These are phyloP conservation scores for Colletotrichum trifolii DNA, from an alignment of 2,329 filamentous ascomycete species.

Conservation along the genomic window DNA sequence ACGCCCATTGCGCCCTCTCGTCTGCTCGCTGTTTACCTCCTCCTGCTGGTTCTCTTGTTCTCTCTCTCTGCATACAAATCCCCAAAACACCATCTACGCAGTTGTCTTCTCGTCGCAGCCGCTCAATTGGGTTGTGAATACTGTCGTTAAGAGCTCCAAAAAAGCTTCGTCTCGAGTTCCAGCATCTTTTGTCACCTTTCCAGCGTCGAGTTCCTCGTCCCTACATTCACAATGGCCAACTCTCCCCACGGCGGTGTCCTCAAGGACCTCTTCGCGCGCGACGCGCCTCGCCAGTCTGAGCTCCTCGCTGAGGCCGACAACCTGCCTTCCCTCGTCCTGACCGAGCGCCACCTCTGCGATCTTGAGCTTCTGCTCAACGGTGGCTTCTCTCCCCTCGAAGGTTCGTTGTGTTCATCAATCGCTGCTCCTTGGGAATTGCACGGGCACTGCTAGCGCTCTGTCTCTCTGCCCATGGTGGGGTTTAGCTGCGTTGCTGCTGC, in stretches of 20 bases:
- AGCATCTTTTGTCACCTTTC: neutral
- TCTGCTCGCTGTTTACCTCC: neutral
- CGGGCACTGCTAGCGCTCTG: neutral
- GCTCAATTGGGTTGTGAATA: conserved; percentile 29
- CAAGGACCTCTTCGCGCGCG: conserved; percentile 96
- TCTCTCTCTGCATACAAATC: conserved; percentile 10
- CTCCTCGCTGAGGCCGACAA: conserved; percentile 86
- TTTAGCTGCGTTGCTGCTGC: conserved; percentile 15
- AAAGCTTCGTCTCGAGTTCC: conserved; percentile 6
- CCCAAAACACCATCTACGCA: neutral
- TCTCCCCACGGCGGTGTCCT: conserved; percentile 90
- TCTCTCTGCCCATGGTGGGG: conserved; percentile 33
- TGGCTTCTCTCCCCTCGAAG: conserved; percentile 97
- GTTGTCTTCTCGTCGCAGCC: neutral
- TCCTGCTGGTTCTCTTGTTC: conserved; percentile 10
- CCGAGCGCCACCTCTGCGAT: conserved; percentile 96
- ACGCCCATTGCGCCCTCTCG: conserved; percentile 27
- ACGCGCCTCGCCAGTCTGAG: conserved; percentile 83
- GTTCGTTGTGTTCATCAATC: conserved; percentile 60
- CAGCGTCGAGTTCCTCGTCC: neutral
- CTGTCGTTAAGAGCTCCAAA: conserved; percentile 12
- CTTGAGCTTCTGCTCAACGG: conserved; percentile 97
- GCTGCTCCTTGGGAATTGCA: neutral
- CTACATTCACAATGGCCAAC: conserved; percentile 67
- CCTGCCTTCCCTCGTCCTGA: conserved; percentile 85